Conservation (phyloP, 176 grass and related monocot species). For the Oryza meridionalis region DNA sequence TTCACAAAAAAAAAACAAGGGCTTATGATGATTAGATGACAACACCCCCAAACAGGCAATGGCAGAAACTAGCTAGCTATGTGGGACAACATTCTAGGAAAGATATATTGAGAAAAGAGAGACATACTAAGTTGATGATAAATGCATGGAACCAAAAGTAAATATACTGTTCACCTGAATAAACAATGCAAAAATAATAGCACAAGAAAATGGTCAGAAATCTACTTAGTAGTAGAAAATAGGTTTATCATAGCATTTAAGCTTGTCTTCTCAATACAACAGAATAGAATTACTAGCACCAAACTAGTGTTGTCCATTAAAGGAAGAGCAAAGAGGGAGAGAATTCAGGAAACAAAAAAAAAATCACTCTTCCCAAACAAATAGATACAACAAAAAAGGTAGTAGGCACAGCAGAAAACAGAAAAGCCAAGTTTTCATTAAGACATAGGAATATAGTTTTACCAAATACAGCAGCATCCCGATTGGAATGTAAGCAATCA, state of each 20-base stretch:
- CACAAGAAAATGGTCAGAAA: neutral
- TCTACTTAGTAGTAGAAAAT: neutral
- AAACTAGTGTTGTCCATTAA: neutral
- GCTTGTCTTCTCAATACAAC: neutral
- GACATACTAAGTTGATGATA: neutral
- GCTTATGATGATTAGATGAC: neutral
- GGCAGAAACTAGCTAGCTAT: neutral
- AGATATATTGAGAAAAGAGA: neutral
- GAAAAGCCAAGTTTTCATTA: neutral
- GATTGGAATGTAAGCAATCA: neutral
- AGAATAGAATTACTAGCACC: neutral
- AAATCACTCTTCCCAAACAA: neutral
- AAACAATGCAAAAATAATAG: neutral
- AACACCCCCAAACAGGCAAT: neutral
- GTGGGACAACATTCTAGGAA: neutral
- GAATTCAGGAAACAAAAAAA: neutral
- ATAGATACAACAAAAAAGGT: neutral
- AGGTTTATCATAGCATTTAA: neutral
- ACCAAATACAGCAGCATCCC: neutral
- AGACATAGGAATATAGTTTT: neutral
- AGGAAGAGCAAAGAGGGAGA: neutral
- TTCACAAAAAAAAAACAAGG: too few species aligned
- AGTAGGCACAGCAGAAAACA: neutral
- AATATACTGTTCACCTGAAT: neutral
- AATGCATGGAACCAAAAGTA: neutral